Base-by-base conservation (phyloP, 768 basidiomycete genomes). In the Lactarius evosmus region DNA sequence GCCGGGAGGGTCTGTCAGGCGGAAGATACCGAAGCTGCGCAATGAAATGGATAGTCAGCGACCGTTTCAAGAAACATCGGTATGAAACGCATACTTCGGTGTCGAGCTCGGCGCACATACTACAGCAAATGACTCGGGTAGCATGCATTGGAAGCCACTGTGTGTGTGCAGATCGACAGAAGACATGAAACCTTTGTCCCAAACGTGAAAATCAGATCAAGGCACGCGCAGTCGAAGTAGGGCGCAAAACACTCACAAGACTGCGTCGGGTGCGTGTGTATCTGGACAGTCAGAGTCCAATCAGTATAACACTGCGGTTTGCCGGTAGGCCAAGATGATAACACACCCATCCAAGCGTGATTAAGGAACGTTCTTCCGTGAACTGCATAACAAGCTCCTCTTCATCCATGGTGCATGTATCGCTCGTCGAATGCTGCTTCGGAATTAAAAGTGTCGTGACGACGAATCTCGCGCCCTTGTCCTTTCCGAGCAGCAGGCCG, bases 121-220 rank as follows among this genome's bases (percentile, higher is more conserved):
- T 41, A 96, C 90, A 0, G 94, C 94, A 72, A 96, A 91, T 0
- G 91, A 93, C 72, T 97, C 94, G 0, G 89, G 90, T 4, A 97
- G 81, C 87, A 93, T 94, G 38, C 84, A 74, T 69, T 96, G 94
- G 76, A 95, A 97, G 8, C 84, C 88, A 1, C 90, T 86, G 73
- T 95, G 94, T 3, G 93, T 95, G 69, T 97, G 94, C 25, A 97
- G 74, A 73, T 96, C 94, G 19, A 95, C 87, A 8, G 93, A 95
- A 7, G 93, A 95, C 90, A 96, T 93, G 77, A 97, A 97, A 74
- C 86, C 86, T 88, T 62, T 46, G 36, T 33, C 27, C 52, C 51
- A 32, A 49, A 33, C 27, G 7, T 44, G 65, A 36, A 69, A 66
- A 46, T 61, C 5, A 51, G 52, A n/a, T 27, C 30, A 41, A 60